Evolutionary conservation across 108 stramenopile genomes (phyloP).

Genomic region (Stephanodiscus triporus): DNA sequence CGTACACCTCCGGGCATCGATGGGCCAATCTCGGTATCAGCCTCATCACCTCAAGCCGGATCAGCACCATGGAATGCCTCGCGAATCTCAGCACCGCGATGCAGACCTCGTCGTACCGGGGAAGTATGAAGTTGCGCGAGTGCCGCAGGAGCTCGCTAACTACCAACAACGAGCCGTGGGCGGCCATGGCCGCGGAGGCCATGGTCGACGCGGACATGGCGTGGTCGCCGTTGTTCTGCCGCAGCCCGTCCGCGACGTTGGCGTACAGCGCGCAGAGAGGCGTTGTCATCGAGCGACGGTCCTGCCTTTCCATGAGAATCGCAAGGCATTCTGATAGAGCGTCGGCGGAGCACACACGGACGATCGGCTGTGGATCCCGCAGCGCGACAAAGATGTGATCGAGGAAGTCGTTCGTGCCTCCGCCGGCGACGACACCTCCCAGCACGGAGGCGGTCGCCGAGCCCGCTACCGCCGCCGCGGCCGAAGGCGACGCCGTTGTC

Average conservation of each 20-base stretch:
- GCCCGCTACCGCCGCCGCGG: conserved; percentile 15
- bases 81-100: conserved; percentile 76
- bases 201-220: neutral
- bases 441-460: neutral
- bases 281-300: conserved; percentile 59
- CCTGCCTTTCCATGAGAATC: conserved; percentile 77
- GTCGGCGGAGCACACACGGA: conserved; percentile 91
- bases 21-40: conserved; percentile 91
- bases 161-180: conserved; percentile 90
- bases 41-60: conserved; percentile 84
- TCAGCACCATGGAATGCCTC: conserved; percentile 66
- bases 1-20: conserved; percentile 81
- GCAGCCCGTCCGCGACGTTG: conserved; percentile 72
- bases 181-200: conserved; percentile 41
- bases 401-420: conserved; percentile 85
- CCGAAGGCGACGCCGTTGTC: conserved; percentile 7
- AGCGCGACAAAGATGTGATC: conserved; percentile 86
- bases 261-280: conserved; percentile 76
- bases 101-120: conserved; percentile 92
- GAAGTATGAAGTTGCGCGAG: conserved; percentile 91
- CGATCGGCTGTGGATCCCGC: conserved; percentile 83
- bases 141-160: conserved; percentile 85
- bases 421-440: conserved; percentile 19
- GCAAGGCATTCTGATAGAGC: conserved; percentile 85
- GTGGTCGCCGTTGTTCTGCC: conserved; percentile 5